Conservation (phyloP, 306 rosid species). For the Malus sylvestris region DNA sequence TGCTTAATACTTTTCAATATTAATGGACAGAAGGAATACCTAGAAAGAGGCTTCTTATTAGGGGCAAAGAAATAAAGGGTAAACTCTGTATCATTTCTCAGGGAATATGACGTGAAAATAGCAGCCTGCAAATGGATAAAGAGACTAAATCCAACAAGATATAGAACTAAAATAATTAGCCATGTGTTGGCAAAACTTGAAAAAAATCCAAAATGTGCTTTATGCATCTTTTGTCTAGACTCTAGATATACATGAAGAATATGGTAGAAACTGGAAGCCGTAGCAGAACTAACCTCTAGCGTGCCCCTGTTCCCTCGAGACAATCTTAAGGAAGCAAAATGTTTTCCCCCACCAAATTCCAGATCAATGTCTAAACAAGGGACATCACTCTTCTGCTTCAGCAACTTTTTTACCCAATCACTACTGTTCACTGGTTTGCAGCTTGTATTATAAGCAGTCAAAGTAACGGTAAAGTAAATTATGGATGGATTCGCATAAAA, state of each 20-base stretch:
- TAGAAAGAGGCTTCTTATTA: constrained; percentile 51
- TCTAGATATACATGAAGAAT: not conserved
- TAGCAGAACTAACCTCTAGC: constrained; percentile 60
- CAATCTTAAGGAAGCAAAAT: constrained; percentile 69
- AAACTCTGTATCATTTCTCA: constrained; percentile 68
- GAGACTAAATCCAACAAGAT: constrained; percentile 15
- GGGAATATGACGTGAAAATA: constrained; percentile 69
- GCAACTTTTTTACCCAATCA: constrained; percentile 74
- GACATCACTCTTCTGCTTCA: constrained; percentile 55
- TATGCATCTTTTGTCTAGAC: not conserved
- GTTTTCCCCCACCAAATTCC: constrained; percentile 67
- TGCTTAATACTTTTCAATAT: not conserved
- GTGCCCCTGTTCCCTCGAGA: constrained; percentile 71
- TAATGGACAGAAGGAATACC: constrained; percentile 38
- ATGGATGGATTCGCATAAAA: constrained; percentile 75
- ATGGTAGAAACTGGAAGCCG: not conserved
- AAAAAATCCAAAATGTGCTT: not conserved
- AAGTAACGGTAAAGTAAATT: constrained; percentile 58
- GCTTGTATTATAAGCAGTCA: constrained; percentile 45
- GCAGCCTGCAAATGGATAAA: constrained; percentile 54
- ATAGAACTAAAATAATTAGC: constrained; percentile 11
- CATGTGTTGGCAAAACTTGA: not conserved
- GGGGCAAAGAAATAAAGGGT: constrained; percentile 56
- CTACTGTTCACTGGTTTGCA: constrained; percentile 71
- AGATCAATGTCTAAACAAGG: constrained; percentile 63